These are phyloP conservation scores for Deinandra increscens DNA, from an alignment of 129 eudicot genomes.

Conservation along the genomic window DNA sequence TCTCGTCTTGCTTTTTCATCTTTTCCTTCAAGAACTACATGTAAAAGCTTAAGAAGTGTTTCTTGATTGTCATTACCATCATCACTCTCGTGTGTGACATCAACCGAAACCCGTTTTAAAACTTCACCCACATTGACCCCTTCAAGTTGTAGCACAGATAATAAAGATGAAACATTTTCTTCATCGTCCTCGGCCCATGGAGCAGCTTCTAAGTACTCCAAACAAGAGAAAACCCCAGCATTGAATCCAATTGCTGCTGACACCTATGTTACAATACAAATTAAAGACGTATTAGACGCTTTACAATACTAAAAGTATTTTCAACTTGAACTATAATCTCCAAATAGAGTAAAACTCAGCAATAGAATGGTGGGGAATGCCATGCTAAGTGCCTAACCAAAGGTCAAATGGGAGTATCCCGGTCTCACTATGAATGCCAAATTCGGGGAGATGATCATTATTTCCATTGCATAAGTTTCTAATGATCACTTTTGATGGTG, in stretches of 20 bases:
- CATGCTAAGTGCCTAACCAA: too few relatives aligned
- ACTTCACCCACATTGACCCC: conserved; percentile 74
- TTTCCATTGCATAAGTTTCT: not conserved
- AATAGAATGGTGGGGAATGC: too few relatives aligned
- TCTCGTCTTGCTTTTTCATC: conserved; percentile 94
- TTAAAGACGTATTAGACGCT: not conserved
- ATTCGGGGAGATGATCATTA: too few relatives aligned
- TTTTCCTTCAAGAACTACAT: conserved; percentile 84
- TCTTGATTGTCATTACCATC: conserved; percentile 53
- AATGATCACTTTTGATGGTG: not conserved
- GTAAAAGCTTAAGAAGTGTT: conserved; percentile 71
- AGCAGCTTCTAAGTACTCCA: conserved; percentile 96
- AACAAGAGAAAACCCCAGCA: conserved; percentile 89
- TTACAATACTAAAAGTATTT: not conserved
- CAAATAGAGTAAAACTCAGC: too few relatives aligned
- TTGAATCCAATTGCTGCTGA: conserved; percentile 89
- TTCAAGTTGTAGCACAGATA: conserved; percentile 80
- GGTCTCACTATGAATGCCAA: too few relatives aligned
- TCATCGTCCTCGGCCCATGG: conserved; percentile 98
- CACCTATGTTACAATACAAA: conserved; percentile 43
- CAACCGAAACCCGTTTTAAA: conserved; percentile 70
- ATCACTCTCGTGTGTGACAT: conserved; percentile 30
- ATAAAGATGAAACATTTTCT: conserved; percentile 77
- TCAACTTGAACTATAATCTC: not conserved
- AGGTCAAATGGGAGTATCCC: too few relatives aligned